Evolutionary conservation across 148 eudicot genomes (phyloP).

Genomic region (Spergularia marina): DNA sequence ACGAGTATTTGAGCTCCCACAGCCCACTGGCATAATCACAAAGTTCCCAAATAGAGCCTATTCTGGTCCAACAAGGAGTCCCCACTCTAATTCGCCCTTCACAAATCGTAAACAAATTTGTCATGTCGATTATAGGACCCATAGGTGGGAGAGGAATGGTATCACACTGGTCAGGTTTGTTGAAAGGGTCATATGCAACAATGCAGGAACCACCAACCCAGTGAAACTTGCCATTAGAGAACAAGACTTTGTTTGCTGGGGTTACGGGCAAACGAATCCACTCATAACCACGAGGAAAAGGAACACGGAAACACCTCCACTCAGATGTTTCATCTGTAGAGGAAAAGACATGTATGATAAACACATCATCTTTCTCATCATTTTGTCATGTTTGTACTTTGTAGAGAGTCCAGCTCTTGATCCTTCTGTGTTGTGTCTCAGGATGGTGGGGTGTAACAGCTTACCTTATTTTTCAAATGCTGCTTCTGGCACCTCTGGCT

Average conservation of each 20-base stretch:
- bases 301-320: background rate
- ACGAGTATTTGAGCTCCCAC: background rate
- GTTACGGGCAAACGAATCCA: background rate
- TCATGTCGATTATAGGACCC: too few species aligned
- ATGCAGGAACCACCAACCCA: background rate
- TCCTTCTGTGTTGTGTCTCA: too few species aligned
- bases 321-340: background rate
- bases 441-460: too few species aligned
- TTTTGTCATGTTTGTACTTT: too few species aligned
- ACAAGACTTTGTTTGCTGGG: background rate
- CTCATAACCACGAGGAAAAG: background rate
- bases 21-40: background rate
- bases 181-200: conserved; percentile 7
- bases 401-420: too few species aligned
- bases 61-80: background rate
- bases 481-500: too few species aligned
- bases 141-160: background rate
- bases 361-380: background rate
- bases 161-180: background rate
- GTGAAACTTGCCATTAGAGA: background rate
- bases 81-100: conserved; percentile 3
- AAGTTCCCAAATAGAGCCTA: background rate
- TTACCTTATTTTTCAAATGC: too few species aligned
- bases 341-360: background rate
- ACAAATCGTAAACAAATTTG: too few species aligned